Evolutionary conservation across 1,284 basidiomycete species (phyloP).

Genomic region (Rugosomyces carneus): DNA sequence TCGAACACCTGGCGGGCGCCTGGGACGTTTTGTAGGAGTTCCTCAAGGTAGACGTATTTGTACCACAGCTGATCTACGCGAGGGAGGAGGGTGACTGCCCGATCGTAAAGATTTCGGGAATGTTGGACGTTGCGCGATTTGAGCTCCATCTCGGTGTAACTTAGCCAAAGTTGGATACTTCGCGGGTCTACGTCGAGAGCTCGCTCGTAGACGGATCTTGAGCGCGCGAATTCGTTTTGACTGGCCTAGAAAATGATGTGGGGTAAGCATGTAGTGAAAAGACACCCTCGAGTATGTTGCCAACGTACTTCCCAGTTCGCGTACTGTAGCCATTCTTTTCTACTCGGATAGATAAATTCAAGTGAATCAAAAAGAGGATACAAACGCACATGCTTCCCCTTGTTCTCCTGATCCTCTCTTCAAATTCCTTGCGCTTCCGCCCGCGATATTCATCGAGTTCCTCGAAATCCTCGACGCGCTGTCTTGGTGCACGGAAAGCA

Average conservation of each 20-base stretch:
- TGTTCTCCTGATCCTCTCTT: slow-evolving; percentile 90
- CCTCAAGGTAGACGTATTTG: slow-evolving; percentile 98
- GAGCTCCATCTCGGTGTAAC: slow-evolving; percentile 98
- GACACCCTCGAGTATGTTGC: neutral
- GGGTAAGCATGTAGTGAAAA: neutral
- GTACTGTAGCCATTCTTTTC: slow-evolving; percentile 79
- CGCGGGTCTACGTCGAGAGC: slow-evolving; percentile 93
- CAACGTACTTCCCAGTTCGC: slow-evolving; percentile 71
- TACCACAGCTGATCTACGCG: slow-evolving; percentile 96
- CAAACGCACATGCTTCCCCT: slow-evolving; percentile 71
- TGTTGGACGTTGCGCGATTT: slow-evolving; percentile 97
- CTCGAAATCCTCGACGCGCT: slow-evolving; percentile 94
- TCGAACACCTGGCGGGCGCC: slow-evolving; percentile 98
- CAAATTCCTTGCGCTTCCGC: slow-evolving; percentile 93
- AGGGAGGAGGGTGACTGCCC: slow-evolving; percentile 92
- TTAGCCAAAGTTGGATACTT: slow-evolving; percentile 87
- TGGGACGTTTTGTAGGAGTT: slow-evolving; percentile 91
- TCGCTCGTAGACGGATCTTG: slow-evolving; percentile 93
- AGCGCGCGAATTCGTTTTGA: slow-evolving; percentile 92
- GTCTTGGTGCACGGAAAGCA: slow-evolving; percentile 85
- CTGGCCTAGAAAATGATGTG: slow-evolving; percentile 75
- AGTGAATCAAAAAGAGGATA: neutral
- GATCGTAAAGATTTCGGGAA: slow-evolving; percentile 93
- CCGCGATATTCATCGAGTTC: slow-evolving; percentile 96
- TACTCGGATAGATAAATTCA: slow-evolving; percentile 21